These are phyloP conservation scores for Tuber melanosporum DNA, from an alignment of 495 filamentous ascomycete genomes.

Conservation along the genomic window DNA sequence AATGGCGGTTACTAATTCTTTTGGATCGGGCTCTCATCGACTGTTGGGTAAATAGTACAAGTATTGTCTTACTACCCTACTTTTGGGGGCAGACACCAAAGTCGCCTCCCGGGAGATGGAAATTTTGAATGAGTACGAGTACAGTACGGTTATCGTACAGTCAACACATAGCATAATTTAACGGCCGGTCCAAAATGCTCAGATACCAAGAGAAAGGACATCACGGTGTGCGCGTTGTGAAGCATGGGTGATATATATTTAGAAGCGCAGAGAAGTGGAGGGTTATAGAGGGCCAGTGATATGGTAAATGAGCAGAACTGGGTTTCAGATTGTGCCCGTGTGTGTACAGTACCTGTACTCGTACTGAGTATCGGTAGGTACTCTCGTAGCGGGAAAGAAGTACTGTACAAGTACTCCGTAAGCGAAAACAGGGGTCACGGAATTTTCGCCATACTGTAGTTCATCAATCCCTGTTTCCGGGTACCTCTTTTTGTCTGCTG, in stretches of 20 bases:
- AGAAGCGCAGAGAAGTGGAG: background rate
- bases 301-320: background rate
- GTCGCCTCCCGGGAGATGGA: background rate
- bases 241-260: conserved; percentile 1
- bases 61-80: background rate
- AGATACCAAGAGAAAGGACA: background rate
- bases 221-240: background rate
- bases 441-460: background rate
- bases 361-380: too few species aligned
- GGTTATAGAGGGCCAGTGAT: background rate
- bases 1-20: background rate
- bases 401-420: too few species aligned
- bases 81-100: background rate
- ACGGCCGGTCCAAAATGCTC: background rate
- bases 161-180: too few species aligned
- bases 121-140: background rate
- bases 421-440: too few species aligned
- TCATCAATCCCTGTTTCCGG: background rate
- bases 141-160: too few species aligned
- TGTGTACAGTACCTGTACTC: background rate
- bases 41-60: background rate
- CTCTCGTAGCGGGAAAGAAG: too few species aligned
- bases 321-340: background rate
- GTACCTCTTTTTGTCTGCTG: background rate
- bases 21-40: background rate